Conservation (phyloP, 2,329 filamentous ascomycete species). For the Cyphellophora europaea region DNA sequence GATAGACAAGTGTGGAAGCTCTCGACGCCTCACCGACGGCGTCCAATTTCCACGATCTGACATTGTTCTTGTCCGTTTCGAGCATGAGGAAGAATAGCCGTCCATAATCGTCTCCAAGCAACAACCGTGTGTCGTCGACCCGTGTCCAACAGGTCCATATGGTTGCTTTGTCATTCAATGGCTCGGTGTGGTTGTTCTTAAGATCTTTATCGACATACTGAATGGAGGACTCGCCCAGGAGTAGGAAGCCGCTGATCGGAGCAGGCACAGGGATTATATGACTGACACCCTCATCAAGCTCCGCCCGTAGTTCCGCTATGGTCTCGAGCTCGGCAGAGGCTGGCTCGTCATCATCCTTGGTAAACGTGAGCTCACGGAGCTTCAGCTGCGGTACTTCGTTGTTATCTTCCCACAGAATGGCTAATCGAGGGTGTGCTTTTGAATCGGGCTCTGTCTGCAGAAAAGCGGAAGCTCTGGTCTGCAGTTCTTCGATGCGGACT, state of each 20-base stretch:
- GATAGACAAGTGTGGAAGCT: slow-evolving; percentile 68
- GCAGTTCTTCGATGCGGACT: slow-evolving; percentile 56
- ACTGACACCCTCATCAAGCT: slow-evolving; percentile 50
- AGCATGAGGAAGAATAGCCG: slow-evolving; percentile 77
- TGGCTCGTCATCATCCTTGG: slow-evolving; percentile 35
- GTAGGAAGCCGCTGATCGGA: slow-evolving; percentile 59
- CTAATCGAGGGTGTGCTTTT: slow-evolving; percentile 48
- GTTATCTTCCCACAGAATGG: slow-evolving; percentile 56
- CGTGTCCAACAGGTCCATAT: slow-evolving; percentile 89
- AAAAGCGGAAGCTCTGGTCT: slow-evolving; percentile 58
- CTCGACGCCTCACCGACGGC: slow-evolving; percentile 61
- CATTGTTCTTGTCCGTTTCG: slow-evolving; percentile 50
- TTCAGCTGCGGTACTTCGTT: slow-evolving; percentile 46
- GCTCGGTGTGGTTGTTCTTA: slow-evolving; percentile 55
- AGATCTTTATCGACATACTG: slow-evolving; percentile 75
- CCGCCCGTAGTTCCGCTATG: slow-evolving; percentile 35
- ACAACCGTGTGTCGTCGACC: slow-evolving; percentile 69
- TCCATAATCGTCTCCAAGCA: slow-evolving; percentile 90
- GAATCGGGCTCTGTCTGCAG: slow-evolving; percentile 42
- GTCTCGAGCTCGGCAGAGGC: slow-evolving; percentile 45
- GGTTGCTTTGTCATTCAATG: slow-evolving; percentile 58
- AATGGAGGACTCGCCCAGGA: slow-evolving; percentile 71
- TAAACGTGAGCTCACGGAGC: slow-evolving; percentile 46
- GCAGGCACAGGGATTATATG: slow-evolving; percentile 53
- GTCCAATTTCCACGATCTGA: slow-evolving; percentile 63